Evolutionary conservation across 2,329 filamentous ascomycete species (phyloP), one percentile per base, ranked within the genome.

Genomic region (Claviceps quebecensis): DNA sequence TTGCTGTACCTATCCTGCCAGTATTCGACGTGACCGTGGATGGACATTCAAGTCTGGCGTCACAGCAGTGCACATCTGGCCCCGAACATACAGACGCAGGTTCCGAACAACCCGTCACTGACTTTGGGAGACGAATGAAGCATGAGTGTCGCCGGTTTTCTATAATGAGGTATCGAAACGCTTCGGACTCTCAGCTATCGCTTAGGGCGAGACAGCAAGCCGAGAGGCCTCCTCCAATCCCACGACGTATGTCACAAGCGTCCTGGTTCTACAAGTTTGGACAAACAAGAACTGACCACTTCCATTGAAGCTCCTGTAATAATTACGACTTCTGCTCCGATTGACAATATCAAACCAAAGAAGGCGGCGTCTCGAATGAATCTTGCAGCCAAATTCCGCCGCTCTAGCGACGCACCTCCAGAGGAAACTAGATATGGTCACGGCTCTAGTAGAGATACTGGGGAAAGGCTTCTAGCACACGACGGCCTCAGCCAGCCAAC

Each of bases 241-340:
- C 72, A 63, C 77, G 69, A 68, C 76, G 73, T 81, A 79, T 57
- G 67, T 69, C 45, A 53, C 50, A 51, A 56, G 53, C 43, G 36
- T 41, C 45, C 44, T 26, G 13, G 40, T 39, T 39, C 38, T 46
- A 51, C 47, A 22, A 9, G 14, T 8, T 17, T 26, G 39, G 45
- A 23, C 14, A n/a, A 45, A 26, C 8, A 14, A 38, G 17, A 45
- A 49, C 40, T 49, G 38, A 49, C 17, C 16, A 45, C 13, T 11
- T 22, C 6, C 7, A 9, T 8, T n/a, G 19, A 37, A 83, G 80
- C 80, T 55, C 80, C 80, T 47, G 73, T 79, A 58, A 97, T 97
- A 63, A 93, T 97, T 65, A 95, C 86, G 48, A 97, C 91, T 11
- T 87, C 90, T 16, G 90, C 93, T 9, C 93, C 89, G 8, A 77